Conservation (phyloP, 1,139 yeast genomes). For the Blastobotrys apis region DNA sequence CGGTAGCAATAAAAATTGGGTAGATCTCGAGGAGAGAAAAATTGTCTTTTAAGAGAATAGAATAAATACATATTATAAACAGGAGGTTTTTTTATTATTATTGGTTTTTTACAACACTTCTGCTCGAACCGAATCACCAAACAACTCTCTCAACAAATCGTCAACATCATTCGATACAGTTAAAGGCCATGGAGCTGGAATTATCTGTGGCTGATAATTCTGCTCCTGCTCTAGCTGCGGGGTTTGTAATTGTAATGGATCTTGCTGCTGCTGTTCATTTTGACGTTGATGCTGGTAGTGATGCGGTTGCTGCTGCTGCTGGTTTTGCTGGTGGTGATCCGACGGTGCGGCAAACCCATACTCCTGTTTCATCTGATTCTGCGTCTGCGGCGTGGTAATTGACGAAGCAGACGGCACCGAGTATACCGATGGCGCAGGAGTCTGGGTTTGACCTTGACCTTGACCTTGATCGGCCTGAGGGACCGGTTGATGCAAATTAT, state of each 20-base stretch:
- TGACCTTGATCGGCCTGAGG: background rate
- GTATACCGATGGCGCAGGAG: background rate
- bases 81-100: too few relatives aligned
- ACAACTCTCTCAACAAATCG: conserved; percentile 12
- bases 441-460: background rate
- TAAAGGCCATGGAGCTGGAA: too few relatives aligned
- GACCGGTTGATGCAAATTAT: too few relatives aligned
- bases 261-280: background rate
- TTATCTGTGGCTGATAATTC: background rate
- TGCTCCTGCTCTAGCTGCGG: background rate
- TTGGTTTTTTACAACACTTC: conserved; percentile 2
- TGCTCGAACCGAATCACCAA: conserved; percentile 8
- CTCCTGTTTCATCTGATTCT: too few relatives aligned
- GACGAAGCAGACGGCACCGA: too few relatives aligned
- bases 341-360: background rate
- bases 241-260: background rate
- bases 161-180: conserved; percentile 16
- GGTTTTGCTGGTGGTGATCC: background rate
- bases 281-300: background rate
- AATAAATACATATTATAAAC: too few relatives aligned
- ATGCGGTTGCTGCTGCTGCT: background rate
- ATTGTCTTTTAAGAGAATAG: too few relatives aligned
- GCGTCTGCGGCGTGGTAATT: too few relatives aligned
- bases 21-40: too few relatives aligned
- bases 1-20: too few relatives aligned